Conservation (phyloP, 805 yeast genomes). For the Starmerella scarabaei region DNA sequence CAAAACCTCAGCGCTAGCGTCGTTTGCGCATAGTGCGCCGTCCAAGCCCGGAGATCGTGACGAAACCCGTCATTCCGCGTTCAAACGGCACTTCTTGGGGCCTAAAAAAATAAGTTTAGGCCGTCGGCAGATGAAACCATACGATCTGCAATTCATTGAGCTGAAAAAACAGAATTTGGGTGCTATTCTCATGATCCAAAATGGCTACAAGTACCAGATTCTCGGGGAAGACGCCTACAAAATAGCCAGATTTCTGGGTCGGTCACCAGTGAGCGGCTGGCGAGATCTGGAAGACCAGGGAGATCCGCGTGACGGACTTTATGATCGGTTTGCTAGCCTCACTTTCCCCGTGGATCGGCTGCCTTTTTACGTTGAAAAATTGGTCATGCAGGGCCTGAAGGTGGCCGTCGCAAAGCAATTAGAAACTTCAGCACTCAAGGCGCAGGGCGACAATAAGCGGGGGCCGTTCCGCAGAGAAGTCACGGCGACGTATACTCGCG, state of each 20-base stretch:
- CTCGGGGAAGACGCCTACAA: constrained; percentile 71
- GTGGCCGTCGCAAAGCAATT: constrained; percentile 80
- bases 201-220: constrained; percentile 83
- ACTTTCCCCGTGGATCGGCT: constrained; percentile 71
- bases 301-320: constrained; percentile 37
- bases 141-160: constrained; percentile 64
- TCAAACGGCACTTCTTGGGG: constrained; percentile 2
- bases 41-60: neutral
- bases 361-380: constrained; percentile 60
- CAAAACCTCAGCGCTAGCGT: neutral
- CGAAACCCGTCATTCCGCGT: constrained; percentile 2
- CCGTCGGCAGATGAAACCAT: constrained; percentile 46
- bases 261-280: constrained; percentile 61
- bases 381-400: constrained; percentile 58
- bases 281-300: constrained; percentile 36
- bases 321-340: constrained; percentile 62
- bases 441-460: constrained; percentile 37
- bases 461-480: constrained; percentile 55
- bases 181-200: constrained; percentile 67
- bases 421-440: constrained; percentile 67
- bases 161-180: constrained; percentile 50
- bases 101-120: neutral
- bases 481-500: constrained; percentile 63
- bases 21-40: neutral
- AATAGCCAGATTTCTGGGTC: constrained; percentile 42